Evolutionary conservation across 2,329 filamentous ascomycete species (phyloP), one percentile per base, ranked within the genome.

Genomic region (Tolypocladium ovalisporum): DNA sequence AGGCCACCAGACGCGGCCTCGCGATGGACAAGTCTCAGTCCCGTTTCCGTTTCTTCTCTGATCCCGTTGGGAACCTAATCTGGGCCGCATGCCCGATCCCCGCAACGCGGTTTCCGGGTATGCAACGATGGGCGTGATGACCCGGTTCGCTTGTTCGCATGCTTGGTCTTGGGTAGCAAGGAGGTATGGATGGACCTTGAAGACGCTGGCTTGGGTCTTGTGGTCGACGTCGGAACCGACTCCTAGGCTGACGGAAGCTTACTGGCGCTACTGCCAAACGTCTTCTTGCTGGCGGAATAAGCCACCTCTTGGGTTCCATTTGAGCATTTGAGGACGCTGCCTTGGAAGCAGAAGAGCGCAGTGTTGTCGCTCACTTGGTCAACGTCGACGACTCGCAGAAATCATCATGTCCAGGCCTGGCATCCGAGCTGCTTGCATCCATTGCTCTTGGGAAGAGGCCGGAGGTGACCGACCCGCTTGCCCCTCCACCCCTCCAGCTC

Each of bases 401-500:
- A 8, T 19, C n/a, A 22, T 19, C 37, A 19, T n/a, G 37, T 17
- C 4, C 39, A 2, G 36, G 36, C 36, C 36, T 2, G 8, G 8
- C 3, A n/a, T 42, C 19, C 42, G 24, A 15, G 40, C 13, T 27
- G 40, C 10, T 7, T n/a, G n/a, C n/a, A n/a, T n/a, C n/a, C n/a
- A n/a, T 17, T 6, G 40, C 17, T 22, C 22, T 44, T 22, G 15
- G 10, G 13, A 17, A 40, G 8, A 44, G 40, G 22, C 24, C 29
- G 24, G 42, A 49, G 44, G 44, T 8, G 44, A 32, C 17, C 44
- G 24, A 32, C 44, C 27, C 27, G 44, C 51, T 29, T 54, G 52
- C 52, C 52, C 52, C 52, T 54, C 52, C n/a, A 54, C 52, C 52
- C 52, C 52, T 54, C 52, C 36, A 54, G 52, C 52, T 54, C 52